Conservation (phyloP, 306 rosid species). For the Dicorynia guianensis region DNA sequence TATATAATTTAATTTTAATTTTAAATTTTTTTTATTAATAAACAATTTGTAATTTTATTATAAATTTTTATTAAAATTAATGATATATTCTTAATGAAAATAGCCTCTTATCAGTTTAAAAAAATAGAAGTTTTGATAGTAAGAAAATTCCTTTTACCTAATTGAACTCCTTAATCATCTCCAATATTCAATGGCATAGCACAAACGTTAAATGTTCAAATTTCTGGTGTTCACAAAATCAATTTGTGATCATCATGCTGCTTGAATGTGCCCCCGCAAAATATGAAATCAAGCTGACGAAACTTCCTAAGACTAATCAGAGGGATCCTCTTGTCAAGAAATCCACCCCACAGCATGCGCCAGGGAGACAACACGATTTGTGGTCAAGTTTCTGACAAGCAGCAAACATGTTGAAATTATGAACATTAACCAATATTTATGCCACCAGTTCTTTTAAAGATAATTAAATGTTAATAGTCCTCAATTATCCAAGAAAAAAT, state of each 20-base stretch:
- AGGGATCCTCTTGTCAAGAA: slow-evolving; percentile 2
- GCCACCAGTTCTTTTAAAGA: not conserved
- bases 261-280: not conserved
- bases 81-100: too few species aligned
- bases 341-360: not conserved
- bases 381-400: not conserved
- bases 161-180: too few species aligned
- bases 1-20: too few species aligned
- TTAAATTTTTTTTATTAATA: too few species aligned
- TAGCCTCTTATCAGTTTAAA: too few species aligned
- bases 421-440: not conserved
- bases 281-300: not conserved
- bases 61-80: too few species aligned
- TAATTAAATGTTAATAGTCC: not conserved
- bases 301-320: not conserved
- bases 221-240: not conserved
- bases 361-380: not conserved
- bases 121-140: too few species aligned
- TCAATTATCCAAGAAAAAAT: slow-evolving; percentile 4
- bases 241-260: not conserved
- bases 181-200: not conserved
- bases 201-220: not conserved
- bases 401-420: not conserved
- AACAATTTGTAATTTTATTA: too few species aligned
- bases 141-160: too few species aligned